A percentile compares a stretch with the other conserved stretches of the same genome.
Evolutionary conservation across 106 monocot species (phyloP).

Genomic region (Allium sativum): DNA sequence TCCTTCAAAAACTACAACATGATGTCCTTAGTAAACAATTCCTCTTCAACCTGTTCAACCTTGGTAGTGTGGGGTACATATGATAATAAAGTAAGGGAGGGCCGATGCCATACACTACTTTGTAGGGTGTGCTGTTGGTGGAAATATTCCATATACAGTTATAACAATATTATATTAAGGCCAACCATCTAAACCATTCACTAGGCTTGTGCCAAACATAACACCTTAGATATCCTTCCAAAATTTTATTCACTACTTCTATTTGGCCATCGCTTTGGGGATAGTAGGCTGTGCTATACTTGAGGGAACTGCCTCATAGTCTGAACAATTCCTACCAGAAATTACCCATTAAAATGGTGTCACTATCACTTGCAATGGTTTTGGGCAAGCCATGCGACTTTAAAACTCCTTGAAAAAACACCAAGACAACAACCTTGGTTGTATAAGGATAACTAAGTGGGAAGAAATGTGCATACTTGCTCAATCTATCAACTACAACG

Average conservation of each 20-base stretch:
- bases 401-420: neutral
- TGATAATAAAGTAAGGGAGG: neutral
- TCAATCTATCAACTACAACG: constrained; percentile 11
- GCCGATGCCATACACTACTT: neutral
- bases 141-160: constrained; percentile 3
- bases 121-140: neutral
- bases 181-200: neutral
- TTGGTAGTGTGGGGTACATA: neutral
- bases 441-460: constrained; percentile 1
- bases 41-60: neutral
- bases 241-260: constrained; percentile 4
- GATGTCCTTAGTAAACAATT: neutral
- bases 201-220: neutral
- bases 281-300: constrained; percentile 4
- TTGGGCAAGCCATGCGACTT: constrained; percentile 7
- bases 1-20: neutral
- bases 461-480: constrained; percentile 1
- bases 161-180: constrained; percentile 3
- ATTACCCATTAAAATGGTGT: constrained; percentile 1
- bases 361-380: constrained; percentile 11
- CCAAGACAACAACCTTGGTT: neutral
- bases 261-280: constrained; percentile 11
- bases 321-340: constrained; percentile 18
- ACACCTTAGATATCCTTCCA: constrained; percentile 11
- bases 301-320: neutral